Conservation (phyloP, 1,284 basidiomycete species). For the Marasmius tenuissimus region DNA sequence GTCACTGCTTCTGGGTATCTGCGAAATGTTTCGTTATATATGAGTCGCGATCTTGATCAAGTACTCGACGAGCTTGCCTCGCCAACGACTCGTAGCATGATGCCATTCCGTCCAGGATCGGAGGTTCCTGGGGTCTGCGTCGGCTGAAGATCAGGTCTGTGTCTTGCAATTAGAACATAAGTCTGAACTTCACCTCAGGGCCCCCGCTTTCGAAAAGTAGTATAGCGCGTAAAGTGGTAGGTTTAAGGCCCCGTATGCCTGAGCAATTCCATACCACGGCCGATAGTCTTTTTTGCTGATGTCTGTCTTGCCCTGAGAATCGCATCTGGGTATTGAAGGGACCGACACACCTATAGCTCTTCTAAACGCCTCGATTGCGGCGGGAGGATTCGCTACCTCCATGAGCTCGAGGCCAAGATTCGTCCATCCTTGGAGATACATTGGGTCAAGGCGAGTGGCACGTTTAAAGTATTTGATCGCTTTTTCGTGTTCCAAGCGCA, state of each 20-base stretch:
- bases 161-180: neutral
- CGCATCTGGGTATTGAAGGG: neutral
- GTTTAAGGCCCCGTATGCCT: conserved; percentile 18
- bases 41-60: neutral
- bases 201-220: conserved; percentile 14
- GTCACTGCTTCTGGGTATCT: neutral
- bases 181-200: conserved; percentile 4
- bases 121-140: neutral
- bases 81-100: neutral
- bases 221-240: conserved; percentile 20
- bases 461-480: conserved; percentile 24
- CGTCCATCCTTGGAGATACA: conserved; percentile 19
- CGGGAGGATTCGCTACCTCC: conserved; percentile 22
- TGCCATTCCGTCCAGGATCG: neutral
- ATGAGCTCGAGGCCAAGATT: conserved; percentile 23
- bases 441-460: conserved; percentile 21
- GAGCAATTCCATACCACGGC: conserved; percentile 22
- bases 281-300: conserved; percentile 23
- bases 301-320: conserved; percentile 6
- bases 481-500: conserved; percentile 22
- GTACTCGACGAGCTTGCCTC: neutral
- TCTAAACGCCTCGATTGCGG: conserved; percentile 23
- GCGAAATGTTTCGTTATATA: too few relatives aligned
- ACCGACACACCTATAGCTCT: conserved; percentile 18
- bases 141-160: too few relatives aligned